phyloP scores from a whole-genome alignment of 176 grass and related monocot genomes.

The Echinochloa phyllopogon region DNA sequence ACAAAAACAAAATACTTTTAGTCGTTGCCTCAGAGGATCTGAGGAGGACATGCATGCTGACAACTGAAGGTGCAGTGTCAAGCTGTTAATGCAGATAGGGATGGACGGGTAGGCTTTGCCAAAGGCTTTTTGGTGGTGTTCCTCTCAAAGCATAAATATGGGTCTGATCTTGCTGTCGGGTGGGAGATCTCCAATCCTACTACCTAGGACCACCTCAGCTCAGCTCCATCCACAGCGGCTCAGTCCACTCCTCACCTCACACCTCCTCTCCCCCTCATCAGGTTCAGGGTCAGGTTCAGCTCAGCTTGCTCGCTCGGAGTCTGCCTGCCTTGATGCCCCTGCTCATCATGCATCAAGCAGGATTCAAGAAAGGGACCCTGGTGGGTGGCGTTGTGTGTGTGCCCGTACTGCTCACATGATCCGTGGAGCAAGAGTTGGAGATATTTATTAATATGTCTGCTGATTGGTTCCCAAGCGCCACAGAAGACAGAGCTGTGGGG shows the following conservation, averaged over 20 bases:
- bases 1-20: neutral
- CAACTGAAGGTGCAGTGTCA: conserved; percentile 43
- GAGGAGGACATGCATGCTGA: conserved; percentile 31
- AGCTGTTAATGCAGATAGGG: conserved; percentile 54
- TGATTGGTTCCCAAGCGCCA: conserved; percentile 42
- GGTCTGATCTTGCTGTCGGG: conserved; percentile 65
- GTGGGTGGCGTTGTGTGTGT: conserved; percentile 24
- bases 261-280: neutral
- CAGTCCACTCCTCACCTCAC: neutral
- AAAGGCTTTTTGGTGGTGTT: conserved; percentile 49
- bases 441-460: conserved; percentile 42
- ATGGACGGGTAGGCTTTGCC: conserved; percentile 56
- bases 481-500: conserved; percentile 25
- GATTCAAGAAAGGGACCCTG: conserved; percentile 49
- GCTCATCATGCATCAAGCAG: neutral
- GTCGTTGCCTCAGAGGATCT: conserved; percentile 27
- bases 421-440: conserved; percentile 36
- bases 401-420: conserved; percentile 43
- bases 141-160: conserved; percentile 53
- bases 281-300: neutral
- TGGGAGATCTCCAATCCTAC: conserved; percentile 56
- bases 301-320: neutral
- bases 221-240: conserved; percentile 2
- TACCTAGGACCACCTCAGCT: conserved; percentile 55
- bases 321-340: neutral